Conservation (phyloP, 1,139 yeast genomes). For the Candida tetrigidarum region DNA sequence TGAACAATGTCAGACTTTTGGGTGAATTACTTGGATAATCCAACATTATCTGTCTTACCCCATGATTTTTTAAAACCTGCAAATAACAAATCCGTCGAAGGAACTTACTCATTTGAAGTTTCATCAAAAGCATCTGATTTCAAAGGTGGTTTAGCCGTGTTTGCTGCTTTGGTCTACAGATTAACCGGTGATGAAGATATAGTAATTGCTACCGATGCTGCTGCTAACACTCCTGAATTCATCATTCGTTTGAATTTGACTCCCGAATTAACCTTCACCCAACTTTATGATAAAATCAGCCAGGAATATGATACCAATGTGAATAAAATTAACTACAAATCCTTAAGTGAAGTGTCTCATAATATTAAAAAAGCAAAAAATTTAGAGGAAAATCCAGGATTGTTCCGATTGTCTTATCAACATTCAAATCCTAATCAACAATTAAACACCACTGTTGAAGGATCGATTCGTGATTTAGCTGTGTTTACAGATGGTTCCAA, state of each 20-base stretch:
- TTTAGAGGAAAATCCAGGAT: conserved; percentile 61
- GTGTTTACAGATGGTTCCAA: conserved; percentile 41
- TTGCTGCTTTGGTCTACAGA: conserved; percentile 73
- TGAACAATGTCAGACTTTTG: conserved; percentile 51
- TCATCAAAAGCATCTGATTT: conserved; percentile 29
- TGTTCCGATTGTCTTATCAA: conserved; percentile 69
- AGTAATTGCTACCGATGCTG: conserved; percentile 71
- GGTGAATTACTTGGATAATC: conserved; percentile 72
- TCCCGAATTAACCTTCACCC: conserved; percentile 55
- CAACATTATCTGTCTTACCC: conserved; percentile 86
- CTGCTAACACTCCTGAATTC: conserved; percentile 45
- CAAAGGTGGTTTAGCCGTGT: conserved; percentile 64
- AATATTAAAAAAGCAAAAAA: conserved; percentile 52
- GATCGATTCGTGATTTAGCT: conserved; percentile 68
- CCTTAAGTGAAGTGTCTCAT: conserved; percentile 61
- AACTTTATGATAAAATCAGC: conserved; percentile 51
- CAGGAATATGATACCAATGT: conserved; percentile 45
- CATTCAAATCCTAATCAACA: conserved; percentile 46
- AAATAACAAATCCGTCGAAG: conserved; percentile 70
- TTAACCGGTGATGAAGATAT: conserved; percentile 95
- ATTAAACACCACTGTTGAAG: conserved; percentile 51
- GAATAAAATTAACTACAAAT: conserved; percentile 40
- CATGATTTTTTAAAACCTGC: conserved; percentile 84
- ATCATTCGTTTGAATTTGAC: conserved; percentile 65
- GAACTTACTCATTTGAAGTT: conserved; percentile 49